phyloP scores from a whole-genome alignment of 1,284 basidiomycete genomes.

The Leccinum subspadiceum region DNA sequence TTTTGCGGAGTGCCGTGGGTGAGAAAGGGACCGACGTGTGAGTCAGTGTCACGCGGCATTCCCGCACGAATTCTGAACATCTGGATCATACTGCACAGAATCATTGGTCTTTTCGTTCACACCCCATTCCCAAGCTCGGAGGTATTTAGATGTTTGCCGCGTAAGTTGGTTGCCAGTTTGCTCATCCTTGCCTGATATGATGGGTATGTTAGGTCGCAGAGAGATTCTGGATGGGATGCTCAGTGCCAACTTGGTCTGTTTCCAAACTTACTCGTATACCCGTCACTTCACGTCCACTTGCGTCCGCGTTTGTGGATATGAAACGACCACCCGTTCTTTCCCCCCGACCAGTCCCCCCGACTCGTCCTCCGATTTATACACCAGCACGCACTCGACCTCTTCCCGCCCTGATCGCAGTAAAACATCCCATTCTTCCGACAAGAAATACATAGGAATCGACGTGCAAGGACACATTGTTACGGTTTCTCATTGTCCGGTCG shows the following conservation, averaged over 20 bases:
- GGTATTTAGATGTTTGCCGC: slow-evolving; percentile 91
- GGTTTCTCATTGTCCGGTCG: slow-evolving; percentile 92
- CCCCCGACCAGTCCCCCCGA: slow-evolving; percentile 27
- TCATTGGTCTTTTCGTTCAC: slow-evolving; percentile 93
- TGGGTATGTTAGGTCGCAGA: slow-evolving; percentile 55
- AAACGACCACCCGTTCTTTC: slow-evolving; percentile 65
- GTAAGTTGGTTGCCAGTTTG: slow-evolving; percentile 42
- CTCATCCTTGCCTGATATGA: not conserved
- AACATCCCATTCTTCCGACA: slow-evolving; percentile 12
- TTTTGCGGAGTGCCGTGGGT: slow-evolving; percentile 61
- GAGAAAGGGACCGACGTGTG: slow-evolving; percentile 29
- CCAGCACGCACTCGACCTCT: slow-evolving; percentile 1
- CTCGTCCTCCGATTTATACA: slow-evolving; percentile 16
- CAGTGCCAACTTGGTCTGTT: slow-evolving; percentile 93
- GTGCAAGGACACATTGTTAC: slow-evolving; percentile 85
- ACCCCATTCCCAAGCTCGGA: slow-evolving; percentile 97
- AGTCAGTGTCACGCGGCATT: slow-evolving; percentile 13
- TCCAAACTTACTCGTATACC: slow-evolving; percentile 98
- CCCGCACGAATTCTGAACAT: not conserved
- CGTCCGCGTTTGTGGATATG: slow-evolving; percentile 94
- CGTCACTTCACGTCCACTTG: slow-evolving; percentile 95
- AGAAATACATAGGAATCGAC: slow-evolving; percentile 69
- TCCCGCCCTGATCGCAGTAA: slow-evolving; percentile 38
- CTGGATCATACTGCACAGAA: slow-evolving; percentile 45
- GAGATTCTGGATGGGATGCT: slow-evolving; percentile 98